Conservation (phyloP, 208 protist genomes). For the Blechomonas ayalai region DNA sequence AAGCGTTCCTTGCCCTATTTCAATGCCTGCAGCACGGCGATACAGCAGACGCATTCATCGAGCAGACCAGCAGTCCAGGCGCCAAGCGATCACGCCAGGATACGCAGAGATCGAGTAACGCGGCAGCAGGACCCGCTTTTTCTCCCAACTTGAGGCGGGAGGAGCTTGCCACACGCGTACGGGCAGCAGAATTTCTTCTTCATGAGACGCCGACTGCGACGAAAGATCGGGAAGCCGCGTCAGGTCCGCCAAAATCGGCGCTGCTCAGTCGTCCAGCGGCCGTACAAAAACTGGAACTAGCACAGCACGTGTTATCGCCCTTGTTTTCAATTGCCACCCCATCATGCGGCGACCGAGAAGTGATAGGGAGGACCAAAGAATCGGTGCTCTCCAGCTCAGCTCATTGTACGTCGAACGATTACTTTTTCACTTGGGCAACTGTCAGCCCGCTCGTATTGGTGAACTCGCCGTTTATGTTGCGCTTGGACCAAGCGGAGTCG, state of each 20-base stretch:
- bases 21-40: constrained; percentile 12
- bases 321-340: constrained; percentile 19
- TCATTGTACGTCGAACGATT: too few relatives aligned
- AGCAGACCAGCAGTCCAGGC: neutral
- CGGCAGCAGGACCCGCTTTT: constrained; percentile 8
- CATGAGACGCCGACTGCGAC: neutral
- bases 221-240: neutral
- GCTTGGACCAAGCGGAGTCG: too few relatives aligned
- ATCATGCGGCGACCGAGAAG: too few relatives aligned
- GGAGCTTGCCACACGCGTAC: constrained; percentile 32
- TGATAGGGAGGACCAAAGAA: too few relatives aligned
- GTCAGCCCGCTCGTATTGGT: constrained; percentile 16
- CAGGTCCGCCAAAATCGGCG: neutral
- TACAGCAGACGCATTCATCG: neutral
- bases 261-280: constrained; percentile 11
- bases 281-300: constrained; percentile 30
- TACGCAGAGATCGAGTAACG: neutral
- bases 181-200: constrained; percentile 41
- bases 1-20: constrained; percentile 35
- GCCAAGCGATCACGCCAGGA: neutral
- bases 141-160: constrained; percentile 32
- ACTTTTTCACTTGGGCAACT: constrained; percentile 18
- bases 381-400: too few relatives aligned
- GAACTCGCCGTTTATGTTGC: constrained; percentile 16
- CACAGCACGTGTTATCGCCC: constrained; percentile 35